Evolutionary conservation across 768 basidiomycete genomes (phyloP).

Genomic region (Naganishia randhawae): DNA sequence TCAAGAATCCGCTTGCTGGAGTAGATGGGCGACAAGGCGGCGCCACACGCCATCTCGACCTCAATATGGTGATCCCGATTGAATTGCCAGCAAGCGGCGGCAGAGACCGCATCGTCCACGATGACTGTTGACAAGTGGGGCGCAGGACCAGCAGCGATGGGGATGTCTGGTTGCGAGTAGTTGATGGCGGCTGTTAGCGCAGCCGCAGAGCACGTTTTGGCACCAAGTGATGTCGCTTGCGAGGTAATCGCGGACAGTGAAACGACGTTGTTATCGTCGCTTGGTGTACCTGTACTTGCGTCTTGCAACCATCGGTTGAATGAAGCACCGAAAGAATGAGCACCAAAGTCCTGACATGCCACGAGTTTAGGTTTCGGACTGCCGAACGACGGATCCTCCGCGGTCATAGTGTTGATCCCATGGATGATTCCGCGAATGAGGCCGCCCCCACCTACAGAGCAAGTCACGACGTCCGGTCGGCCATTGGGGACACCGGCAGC

Average conservation of each 20-base stretch:
- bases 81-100: constrained; percentile 25
- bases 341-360: constrained; percentile 25
- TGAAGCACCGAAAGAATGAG: constrained; percentile 25
- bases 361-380: constrained; percentile 22
- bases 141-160: not conserved
- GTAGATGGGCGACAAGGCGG: constrained; percentile 17
- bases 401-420: constrained; percentile 30
- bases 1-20: constrained; percentile 11
- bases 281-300: not conserved
- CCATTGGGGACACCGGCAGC: not conserved
- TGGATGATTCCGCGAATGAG: constrained; percentile 37
- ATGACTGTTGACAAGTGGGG: constrained; percentile 21
- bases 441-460: constrained; percentile 44
- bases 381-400: not conserved
- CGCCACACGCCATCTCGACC: constrained; percentile 26
- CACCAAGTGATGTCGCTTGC: constrained; percentile 42
- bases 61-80: constrained; percentile 20
- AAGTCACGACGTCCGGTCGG: constrained; percentile 36
- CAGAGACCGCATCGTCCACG: constrained; percentile 28
- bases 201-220: constrained; percentile 22
- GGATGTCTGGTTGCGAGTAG: constrained; percentile 3
- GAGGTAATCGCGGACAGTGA: constrained; percentile 41
- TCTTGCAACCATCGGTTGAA: constrained; percentile 19
- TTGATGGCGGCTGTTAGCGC: constrained; percentile 7
- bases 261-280: constrained; percentile 16